Base-by-base conservation (phyloP, 257 asterid genomes). In the Primulina tabacum region DNA sequence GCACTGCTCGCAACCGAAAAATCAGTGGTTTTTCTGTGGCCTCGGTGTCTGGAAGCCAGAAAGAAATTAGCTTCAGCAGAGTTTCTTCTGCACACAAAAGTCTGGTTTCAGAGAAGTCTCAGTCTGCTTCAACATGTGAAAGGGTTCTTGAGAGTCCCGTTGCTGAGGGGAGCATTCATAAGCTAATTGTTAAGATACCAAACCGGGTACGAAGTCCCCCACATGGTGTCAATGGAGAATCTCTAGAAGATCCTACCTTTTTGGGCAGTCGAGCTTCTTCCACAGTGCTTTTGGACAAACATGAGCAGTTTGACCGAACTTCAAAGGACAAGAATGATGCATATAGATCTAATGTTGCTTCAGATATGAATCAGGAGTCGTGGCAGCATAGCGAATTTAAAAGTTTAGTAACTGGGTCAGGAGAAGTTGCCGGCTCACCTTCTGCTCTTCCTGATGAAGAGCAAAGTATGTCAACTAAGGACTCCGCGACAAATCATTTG, bases 161-260 rank as follows among this genome's bases (percentile, higher is more conserved):
- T 34, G 33, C 35, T 35, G 96, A 88, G 57, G 89, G 79, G 21
- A 74, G 66, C 71, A 78, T 53, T 80, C 94, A 82, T 68, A 93
- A 86, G 86, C 78, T 93, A 71, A 81, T 86, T 77, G 99, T 89
- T 52, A 90, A 93, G 88, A 82, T 90, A 62, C 87, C 92, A 64
- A 93, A 77, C 71, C 74, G 84, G 34, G 82, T 83, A 1, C 81
- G 84, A 17, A 87, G 96, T 76, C 96, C 99, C 50, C 81, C 81
- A 30, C 96, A 79, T 62, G 84, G 90, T 67, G 80, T 67, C 17
- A 68, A 77, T 69, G 89, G 81, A 53, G 92, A 75, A 57, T 83
- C 90, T 53, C 71, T 65, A 6, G 96, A 82, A 72, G 92, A 87
- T 73, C 80, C 82, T 69, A 61, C 82, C 20, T 28, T 62, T 76